Evolutionary conservation across 1,284 basidiomycete genomes (phyloP).

Genomic region (Athelia psychrophila): DNA sequence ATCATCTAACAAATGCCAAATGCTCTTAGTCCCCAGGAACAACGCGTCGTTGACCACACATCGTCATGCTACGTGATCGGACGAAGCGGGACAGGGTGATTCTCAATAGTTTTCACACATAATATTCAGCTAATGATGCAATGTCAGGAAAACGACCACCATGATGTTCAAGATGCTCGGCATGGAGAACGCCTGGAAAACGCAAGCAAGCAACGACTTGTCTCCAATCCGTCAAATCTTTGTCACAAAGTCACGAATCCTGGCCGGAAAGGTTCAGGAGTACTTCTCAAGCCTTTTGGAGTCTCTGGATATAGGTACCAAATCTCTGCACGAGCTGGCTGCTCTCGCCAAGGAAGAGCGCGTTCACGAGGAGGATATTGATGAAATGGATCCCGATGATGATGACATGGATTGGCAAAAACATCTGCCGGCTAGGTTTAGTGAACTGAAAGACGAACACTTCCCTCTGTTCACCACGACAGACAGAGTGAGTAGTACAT

Average conservation of each 20-base stretch:
- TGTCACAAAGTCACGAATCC: conserved; percentile 61
- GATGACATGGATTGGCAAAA: conserved; percentile 42
- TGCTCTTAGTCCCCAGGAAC: conserved; percentile 51
- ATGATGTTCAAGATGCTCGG: conserved; percentile 75
- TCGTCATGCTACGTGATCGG: conserved; percentile 68
- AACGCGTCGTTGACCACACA: conserved; percentile 56
- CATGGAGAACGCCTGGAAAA: conserved; percentile 51
- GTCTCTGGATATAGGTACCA: conserved; percentile 40
- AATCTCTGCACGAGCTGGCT: conserved; percentile 35
- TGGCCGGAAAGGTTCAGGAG: conserved; percentile 65
- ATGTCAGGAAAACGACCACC: conserved; percentile 65
- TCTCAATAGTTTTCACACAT: not conserved
- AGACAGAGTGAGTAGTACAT: conserved; percentile 43
- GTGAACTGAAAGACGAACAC: conserved; percentile 54
- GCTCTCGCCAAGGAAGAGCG: conserved; percentile 18
- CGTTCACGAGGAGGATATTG: conserved; percentile 25
- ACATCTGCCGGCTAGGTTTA: conserved; percentile 53
- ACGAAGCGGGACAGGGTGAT: conserved; percentile 68
- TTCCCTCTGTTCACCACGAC: conserved; percentile 74
- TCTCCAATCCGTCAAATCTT: conserved; percentile 63
- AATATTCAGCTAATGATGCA: not conserved
- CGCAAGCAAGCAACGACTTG: conserved; percentile 23
- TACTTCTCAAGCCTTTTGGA: conserved; percentile 55
- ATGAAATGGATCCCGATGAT: conserved; percentile 48
- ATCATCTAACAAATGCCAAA: not conserved